Percentiles rank a stretch among this genome's conserved stretches.
Evolutionary conservation across 1,139 yeast genomes (phyloP).

Genomic region (Kodamaea suecica): DNA sequence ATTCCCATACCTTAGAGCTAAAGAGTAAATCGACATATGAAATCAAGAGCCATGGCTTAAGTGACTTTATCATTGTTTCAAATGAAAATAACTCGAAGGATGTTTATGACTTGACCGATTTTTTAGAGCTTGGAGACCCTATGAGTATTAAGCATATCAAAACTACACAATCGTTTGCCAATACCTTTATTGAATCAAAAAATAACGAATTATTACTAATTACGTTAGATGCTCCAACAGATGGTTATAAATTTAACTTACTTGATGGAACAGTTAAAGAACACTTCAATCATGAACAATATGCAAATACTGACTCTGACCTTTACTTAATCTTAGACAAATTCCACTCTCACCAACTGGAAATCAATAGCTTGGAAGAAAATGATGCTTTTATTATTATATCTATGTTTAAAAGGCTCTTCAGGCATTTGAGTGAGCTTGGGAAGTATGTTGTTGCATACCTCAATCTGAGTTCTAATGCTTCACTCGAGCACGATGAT

Average conservation of each 20-base stretch:
- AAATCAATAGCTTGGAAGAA: conserved; percentile 20
- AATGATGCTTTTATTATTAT: conserved; percentile 22
- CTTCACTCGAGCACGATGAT: conserved; percentile 14
- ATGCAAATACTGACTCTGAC: conserved; percentile 6
- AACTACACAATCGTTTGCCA: conserved; percentile 3
- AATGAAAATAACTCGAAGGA: conserved; percentile 13
- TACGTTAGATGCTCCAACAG: conserved; percentile 5
- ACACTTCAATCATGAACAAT: conserved; percentile 8
- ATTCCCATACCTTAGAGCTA: conserved; percentile 6
- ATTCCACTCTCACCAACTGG: conserved; percentile 34
- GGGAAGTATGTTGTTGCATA: conserved; percentile 25
- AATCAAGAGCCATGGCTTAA: conserved; percentile 16
- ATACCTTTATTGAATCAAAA: conserved; percentile 10
- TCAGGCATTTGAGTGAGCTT: conserved; percentile 36
- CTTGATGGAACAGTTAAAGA: conserved; percentile 12
- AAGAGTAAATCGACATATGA: conserved; percentile 7
- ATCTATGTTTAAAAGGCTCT: conserved; percentile 21
- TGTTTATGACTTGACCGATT: conserved; percentile 31
- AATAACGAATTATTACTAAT: conserved; percentile 10
- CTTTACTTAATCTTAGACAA: conserved; percentile 24
- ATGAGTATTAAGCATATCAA: conserved; percentile 15
- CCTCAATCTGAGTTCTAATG: conserved; percentile 1
- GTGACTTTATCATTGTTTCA: conserved; percentile 18
- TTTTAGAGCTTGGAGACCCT: conserved; percentile 21
- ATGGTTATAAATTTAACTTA: conserved; percentile 12